Conservation (phyloP, 805 yeast genomes). For the Candida nitratophila region DNA sequence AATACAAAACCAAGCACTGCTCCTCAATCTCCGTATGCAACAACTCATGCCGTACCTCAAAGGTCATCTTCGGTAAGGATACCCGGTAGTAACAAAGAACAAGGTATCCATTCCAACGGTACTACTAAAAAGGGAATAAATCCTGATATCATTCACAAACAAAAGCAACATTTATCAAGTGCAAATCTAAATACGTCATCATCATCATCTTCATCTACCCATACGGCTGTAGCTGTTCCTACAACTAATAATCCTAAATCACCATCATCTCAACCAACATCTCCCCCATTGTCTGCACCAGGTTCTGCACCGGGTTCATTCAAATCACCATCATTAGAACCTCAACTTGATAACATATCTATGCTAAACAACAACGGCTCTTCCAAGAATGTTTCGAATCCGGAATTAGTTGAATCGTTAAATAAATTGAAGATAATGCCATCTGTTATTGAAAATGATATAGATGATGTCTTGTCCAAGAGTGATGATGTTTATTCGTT, state of each 20-base stretch:
- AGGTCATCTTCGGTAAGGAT: conserved; percentile 3
- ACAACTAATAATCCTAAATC: no score
- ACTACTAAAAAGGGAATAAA: background rate
- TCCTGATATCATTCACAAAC: conserved; percentile 3
- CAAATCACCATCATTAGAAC: conserved; percentile 10
- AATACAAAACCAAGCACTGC: background rate
- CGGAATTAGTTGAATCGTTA: conserved; percentile 18
- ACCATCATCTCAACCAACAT: conserved; percentile 8
- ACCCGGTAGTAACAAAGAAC: no score
- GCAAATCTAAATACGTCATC: background rate
- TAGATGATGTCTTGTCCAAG: conserved; percentile 23
- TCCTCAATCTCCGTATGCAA: background rate
- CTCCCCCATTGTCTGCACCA: conserved; percentile 13
- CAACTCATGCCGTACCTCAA: conserved; percentile 6
- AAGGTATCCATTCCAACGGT: no score
- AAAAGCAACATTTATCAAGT: background rate
- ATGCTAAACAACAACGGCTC: no score
- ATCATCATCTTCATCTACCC: conserved; percentile 1
- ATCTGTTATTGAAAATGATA: conserved; percentile 25
- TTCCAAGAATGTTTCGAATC: conserved; percentile 6
- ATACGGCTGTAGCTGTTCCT: background rate
- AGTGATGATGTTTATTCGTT: background rate
- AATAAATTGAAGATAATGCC: conserved; percentile 24
- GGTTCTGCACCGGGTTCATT: conserved; percentile 11
- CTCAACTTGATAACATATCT: background rate